Percentiles rank a stretch among this genome's conserved stretches.
Evolutionary conservation across 495 filamentous ascomycete species (phyloP).

Genomic region (Penicillium odoratum): DNA sequence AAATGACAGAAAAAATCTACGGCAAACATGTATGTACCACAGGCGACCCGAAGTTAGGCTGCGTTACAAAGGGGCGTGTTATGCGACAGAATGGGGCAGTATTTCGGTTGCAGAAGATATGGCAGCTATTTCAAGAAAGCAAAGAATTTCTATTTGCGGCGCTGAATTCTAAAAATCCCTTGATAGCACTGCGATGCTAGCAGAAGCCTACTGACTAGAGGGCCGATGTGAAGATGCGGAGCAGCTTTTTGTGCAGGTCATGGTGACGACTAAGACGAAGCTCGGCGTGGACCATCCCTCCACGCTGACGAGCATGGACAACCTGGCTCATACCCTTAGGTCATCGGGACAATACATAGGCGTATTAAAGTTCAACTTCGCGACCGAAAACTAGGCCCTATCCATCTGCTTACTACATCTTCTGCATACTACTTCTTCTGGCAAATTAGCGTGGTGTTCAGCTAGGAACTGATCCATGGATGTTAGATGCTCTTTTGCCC

Average conservation of each 20-base stretch:
- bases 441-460: too few relatives aligned
- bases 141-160: slow-evolving; percentile 7
- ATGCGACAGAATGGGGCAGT: slow-evolving; percentile 15
- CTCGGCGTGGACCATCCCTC: background rate
- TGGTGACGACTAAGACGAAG: background rate
- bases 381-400: too few relatives aligned
- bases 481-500: too few relatives aligned
- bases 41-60: slow-evolving; percentile 22
- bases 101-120: slow-evolving; percentile 10
- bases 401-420: too few relatives aligned
- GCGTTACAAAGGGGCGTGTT: slow-evolving; percentile 20
- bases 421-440: too few relatives aligned
- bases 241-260: slow-evolving; percentile 21
- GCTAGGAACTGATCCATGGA: too few relatives aligned
- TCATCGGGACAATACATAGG: too few relatives aligned
- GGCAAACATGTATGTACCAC: too few relatives aligned
- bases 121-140: slow-evolving; percentile 15
- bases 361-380: too few relatives aligned
- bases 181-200: slow-evolving; percentile 12
- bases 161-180: slow-evolving; percentile 14
- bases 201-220: slow-evolving; percentile 17
- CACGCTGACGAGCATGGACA: slow-evolving; percentile 2
- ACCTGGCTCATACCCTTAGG: too few relatives aligned
- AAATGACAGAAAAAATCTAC: too few relatives aligned
- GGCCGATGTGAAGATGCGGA: slow-evolving; percentile 9